Evolutionary conservation across 129 eudicot genomes (phyloP).

Genomic region (Arctium minus): DNA sequence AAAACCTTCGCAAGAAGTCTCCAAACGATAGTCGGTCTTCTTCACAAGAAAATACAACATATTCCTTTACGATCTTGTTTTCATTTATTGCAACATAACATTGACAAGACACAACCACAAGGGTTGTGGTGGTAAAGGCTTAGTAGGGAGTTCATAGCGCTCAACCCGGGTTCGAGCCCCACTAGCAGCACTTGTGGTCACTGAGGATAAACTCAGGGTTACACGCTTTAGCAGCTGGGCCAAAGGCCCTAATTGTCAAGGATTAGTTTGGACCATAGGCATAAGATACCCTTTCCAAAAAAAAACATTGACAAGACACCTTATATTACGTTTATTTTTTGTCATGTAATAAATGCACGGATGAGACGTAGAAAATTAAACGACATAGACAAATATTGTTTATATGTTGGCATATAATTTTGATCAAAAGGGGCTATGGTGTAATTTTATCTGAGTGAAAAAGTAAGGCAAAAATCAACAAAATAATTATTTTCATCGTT

Average conservation of each 20-base stretch:
- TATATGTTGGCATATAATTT: background rate
- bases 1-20: background rate
- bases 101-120: background rate
- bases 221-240: too few species aligned
- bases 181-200: too few species aligned
- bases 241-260: too few species aligned
- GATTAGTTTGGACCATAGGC: too few species aligned
- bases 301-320: background rate
- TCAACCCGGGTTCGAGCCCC: too few species aligned
- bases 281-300: too few species aligned
- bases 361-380: background rate
- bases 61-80: background rate
- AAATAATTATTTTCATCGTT: too few species aligned
- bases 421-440: background rate
- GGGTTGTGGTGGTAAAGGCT: too few species aligned
- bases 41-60: background rate
- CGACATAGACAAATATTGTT: background rate
- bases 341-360: background rate
- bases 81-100: background rate
- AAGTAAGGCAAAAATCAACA: background rate
- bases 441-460: background rate
- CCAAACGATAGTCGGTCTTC: background rate
- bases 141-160: too few species aligned
- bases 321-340: background rate
- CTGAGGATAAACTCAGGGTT: too few species aligned